Base-by-base conservation (phyloP, 805 yeast species). In the Blastobotrys muscicola region DNA sequence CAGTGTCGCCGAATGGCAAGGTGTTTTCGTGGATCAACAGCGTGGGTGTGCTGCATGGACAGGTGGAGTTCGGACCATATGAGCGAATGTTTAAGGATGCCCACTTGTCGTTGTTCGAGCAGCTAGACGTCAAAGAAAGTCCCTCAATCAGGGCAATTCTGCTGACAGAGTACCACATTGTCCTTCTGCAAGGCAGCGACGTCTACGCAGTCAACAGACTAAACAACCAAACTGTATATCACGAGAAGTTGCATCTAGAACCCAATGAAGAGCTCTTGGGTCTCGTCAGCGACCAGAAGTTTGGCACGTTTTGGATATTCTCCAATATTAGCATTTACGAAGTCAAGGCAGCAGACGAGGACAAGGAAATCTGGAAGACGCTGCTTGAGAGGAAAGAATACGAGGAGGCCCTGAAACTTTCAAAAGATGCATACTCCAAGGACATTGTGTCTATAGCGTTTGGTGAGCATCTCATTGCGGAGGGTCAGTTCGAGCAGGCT, bases 281-380 rank as follows among this genome's bases (percentile, higher is more conserved):
- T 0, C 56, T 77, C 4, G 54, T 71, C 2, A 67, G 69, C 1
- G 94, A 83, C 53, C 60, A 62, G 41, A 46, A 60, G 3, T 61
- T 62, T 36, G 56, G 68, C 1, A 84, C 97, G 0, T 83, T 68
- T 52, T 92, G 98, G 98, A 61, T 83, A 3, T 85, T 68, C 53
- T 76, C 92, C 0, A 60, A 65, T 9, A 56, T 63, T 4, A 69
- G 69, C 39, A 76, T 92, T 8, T 83, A 72, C 56, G 98, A 92
- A 58, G 62, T 92, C 5, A 53, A 50, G 12, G 70, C 81, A 8
- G 66, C 85, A 9, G 73, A 82, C 54, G 97, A 90, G 59, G 68
- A 78, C 3, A 66, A 72, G 3, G 82, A 82, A 20, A 78, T 89
- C 2, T 85, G 97, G 95, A 74, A 72, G 42, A 66, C 75, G 0